Evolutionary conservation across 495 filamentous ascomycete genomes (phyloP), one percentile per base, ranked within the genome.

Genomic region (Pyrenopolyporus hunteri): DNA sequence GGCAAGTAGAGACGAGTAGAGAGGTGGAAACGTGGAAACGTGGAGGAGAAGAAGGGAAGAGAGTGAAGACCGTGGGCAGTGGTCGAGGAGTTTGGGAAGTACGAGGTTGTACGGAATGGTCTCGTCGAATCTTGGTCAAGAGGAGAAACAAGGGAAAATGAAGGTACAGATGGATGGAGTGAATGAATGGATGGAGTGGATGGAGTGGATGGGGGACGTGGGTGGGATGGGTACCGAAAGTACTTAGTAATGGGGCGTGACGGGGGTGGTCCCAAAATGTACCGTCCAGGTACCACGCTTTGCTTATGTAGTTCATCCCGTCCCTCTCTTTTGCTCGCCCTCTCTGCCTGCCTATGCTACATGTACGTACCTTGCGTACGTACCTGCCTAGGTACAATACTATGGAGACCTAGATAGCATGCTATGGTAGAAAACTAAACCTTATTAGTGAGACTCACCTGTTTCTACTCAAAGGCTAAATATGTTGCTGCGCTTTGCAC

Each of bases 141-240:
- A 66, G 56, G 65, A 64, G 59, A 63, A 67, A 68, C 53, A 67
- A 70, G 52, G 65, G 67, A 54, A 70, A 70, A 64, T 61, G 56
- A 58, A 70, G 64, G 63, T 63, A 70, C 57, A 63, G 61, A 64
- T 61, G 58, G 64, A 60, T 63, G 55, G 54, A 59, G 56, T n/a
- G n/a, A n/a, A n/a, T n/a, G n/a, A n/a, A n/a, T n/a, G 40, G 52
- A 64, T 60, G 62, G 57, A 60, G 48, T 20, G 51, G 48, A 57
- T 47, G 53, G 64, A 53, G 64, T 63, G 58, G 68, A 66, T 68
- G 66, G 64, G n/a, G 62, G 56, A 69, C 58, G n/a, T n/a, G n/a
- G 58, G 64, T 63, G 58, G 68, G 68, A 70, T 68, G 64, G n/a
- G 62, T 59, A 69, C 58, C 62, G 62, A 64, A 66, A 60, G 58